A percentile compares a stretch with the other conserved stretches of the same genome.
Evolutionary conservation across 805 yeast species (phyloP).

Genomic region (Osmozyma mogii): DNA sequence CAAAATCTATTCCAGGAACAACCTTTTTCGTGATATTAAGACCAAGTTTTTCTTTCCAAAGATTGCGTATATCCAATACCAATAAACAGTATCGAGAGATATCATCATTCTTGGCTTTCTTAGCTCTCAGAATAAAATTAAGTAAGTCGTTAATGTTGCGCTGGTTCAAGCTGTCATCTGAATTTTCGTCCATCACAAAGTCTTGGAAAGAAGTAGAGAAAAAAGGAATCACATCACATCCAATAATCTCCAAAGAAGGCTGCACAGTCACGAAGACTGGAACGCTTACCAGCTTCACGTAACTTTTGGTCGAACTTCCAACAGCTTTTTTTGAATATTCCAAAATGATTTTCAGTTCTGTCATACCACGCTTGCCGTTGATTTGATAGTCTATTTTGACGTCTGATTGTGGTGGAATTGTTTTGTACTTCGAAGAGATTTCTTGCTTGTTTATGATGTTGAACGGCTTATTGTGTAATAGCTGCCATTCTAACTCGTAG

Average conservation of each 20-base stretch:
- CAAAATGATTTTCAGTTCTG: conserved; percentile 52
- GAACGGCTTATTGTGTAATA: conserved; percentile 53
- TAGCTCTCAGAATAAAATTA: conserved; percentile 17
- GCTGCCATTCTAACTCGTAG: conserved; percentile 66
- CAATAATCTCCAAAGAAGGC: conserved; percentile 65
- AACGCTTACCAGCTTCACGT: conserved; percentile 50
- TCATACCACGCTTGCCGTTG: conserved; percentile 67
- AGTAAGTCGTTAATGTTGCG: conserved; percentile 22
- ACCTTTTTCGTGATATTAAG: conserved; percentile 25
- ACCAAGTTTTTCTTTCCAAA: conserved; percentile 55
- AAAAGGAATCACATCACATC: conserved; percentile 67
- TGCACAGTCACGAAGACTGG: conserved; percentile 67
- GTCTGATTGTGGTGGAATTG: conserved; percentile 32
- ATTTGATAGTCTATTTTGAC: conserved; percentile 49
- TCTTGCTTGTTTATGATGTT: conserved; percentile 41
- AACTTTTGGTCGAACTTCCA: conserved; percentile 15
- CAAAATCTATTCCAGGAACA: conserved; percentile 10
- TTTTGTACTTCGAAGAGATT: conserved; percentile 26
- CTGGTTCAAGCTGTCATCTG: not conserved
- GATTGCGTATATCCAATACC: conserved; percentile 70
- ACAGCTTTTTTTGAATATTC: conserved; percentile 45
- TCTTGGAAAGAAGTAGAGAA: conserved; percentile 18
- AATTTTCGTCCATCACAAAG: conserved; percentile 4
- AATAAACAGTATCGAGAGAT: conserved; percentile 52
- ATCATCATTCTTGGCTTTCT: conserved; percentile 14